A percentile compares a stretch with the other conserved stretches of the same genome.
Evolutionary conservation across 2,329 filamentous ascomycete species (phyloP).

Genomic region (Didymella keratinophila): DNA sequence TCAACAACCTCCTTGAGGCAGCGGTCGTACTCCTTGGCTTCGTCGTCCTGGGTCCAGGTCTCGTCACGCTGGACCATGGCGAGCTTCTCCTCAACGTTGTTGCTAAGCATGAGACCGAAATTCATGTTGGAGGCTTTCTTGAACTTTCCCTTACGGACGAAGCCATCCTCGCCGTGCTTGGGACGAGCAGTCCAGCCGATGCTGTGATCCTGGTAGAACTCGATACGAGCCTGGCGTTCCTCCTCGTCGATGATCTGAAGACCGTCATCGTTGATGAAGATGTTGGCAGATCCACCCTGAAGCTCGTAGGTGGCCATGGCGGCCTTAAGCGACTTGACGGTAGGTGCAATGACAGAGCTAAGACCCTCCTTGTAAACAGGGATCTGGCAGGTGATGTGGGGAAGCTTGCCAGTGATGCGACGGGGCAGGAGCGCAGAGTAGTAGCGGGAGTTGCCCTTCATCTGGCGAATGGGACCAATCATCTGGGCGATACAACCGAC

Average conservation of each 20-base stretch:
- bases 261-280: constrained; percentile 72
- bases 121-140: constrained; percentile 73
- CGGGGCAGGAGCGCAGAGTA: constrained; percentile 74
- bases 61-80: constrained; percentile 45
- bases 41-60: constrained; percentile 44
- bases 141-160: constrained; percentile 41
- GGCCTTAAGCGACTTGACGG: constrained; percentile 78
- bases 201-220: constrained; percentile 58
- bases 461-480: constrained; percentile 76
- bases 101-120: constrained; percentile 68
- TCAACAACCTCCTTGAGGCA: constrained; percentile 71
- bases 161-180: constrained; percentile 45
- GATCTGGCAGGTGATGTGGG: constrained; percentile 77
- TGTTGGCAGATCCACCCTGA: constrained; percentile 68
- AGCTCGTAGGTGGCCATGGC: constrained; percentile 58
- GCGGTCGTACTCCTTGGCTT: constrained; percentile 32
- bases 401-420: constrained; percentile 66
- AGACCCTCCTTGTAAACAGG: constrained; percentile 88
- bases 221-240: constrained; percentile 52
- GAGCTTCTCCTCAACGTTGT: constrained; percentile 68
- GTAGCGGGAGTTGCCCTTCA: constrained; percentile 78
- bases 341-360: constrained; percentile 74
- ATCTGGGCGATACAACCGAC: constrained; percentile 78
- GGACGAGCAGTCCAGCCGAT: constrained; percentile 57
- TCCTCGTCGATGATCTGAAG: constrained; percentile 65